Evolutionary conservation across 768 basidiomycete genomes (phyloP).

Genomic region (Tephrocybe sp.): DNA sequence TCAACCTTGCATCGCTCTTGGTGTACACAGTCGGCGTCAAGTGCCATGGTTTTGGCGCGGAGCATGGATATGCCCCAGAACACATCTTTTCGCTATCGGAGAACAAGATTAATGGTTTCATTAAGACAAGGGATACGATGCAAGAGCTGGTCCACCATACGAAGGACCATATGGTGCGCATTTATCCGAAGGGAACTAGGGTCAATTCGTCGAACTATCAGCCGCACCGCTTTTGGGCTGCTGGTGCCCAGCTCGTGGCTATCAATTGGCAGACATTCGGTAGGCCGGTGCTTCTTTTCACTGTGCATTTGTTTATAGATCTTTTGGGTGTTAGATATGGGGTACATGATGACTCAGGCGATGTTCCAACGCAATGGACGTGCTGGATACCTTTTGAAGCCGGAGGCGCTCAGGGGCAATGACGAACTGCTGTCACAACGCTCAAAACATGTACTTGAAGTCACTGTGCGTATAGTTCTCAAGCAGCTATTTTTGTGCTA

Average conservation of each 20-base stretch:
- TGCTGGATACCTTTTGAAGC: slow-evolving; percentile 88
- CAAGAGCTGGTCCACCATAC: slow-evolving; percentile 84
- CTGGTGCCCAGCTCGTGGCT: slow-evolving; percentile 86
- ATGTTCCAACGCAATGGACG: slow-evolving; percentile 95
- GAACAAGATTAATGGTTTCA: slow-evolving; percentile 68
- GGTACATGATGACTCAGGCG: slow-evolving; percentile 89
- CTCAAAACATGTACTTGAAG: slow-evolving; percentile 58
- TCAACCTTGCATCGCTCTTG: slow-evolving; percentile 66
- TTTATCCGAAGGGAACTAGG: slow-evolving; percentile 83
- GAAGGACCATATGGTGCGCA: slow-evolving; percentile 74
- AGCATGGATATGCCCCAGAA: slow-evolving; percentile 79
- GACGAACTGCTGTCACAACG: slow-evolving; percentile 53
- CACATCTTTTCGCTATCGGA: slow-evolving; percentile 95
- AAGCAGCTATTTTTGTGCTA: background rate
- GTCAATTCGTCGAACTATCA: slow-evolving; percentile 85
- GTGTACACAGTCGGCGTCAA: slow-evolving; percentile 97
- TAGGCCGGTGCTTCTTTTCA: slow-evolving; percentile 23
- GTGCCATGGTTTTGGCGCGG: slow-evolving; percentile 86
- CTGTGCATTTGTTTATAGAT: background rate
- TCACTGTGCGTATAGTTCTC: slow-evolving; percentile 43
- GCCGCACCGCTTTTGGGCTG: slow-evolving; percentile 87
- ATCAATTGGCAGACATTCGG: slow-evolving; percentile 98
- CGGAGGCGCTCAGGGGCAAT: slow-evolving; percentile 65
- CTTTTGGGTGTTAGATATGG: slow-evolving; percentile 56
- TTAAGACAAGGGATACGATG: slow-evolving; percentile 54